Evolutionary conservation across 768 basidiomycete species (phyloP), one percentile per base, ranked within the genome.

Genomic region (Lepiota venenata): DNA sequence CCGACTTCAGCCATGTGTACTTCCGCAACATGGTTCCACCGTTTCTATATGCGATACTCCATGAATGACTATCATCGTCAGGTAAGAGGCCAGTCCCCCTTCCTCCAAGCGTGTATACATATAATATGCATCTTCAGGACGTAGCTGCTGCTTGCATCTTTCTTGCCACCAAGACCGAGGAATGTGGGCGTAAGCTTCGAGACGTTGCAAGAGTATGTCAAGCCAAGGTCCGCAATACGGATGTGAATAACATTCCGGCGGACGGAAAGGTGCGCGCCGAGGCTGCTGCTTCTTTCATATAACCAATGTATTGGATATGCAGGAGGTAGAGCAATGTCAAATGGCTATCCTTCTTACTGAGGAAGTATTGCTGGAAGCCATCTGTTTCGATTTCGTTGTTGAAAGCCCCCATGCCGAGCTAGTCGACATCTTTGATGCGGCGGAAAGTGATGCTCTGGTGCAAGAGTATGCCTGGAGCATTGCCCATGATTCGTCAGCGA

Each of bases 121-220:
- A 50, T 50, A 39, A 55, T 35, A 58, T 25, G 52, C 57, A 45
- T 48, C 45, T 46, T 52, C 58, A 93, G 91, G 85, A 91, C 60
- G 85, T 91, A 39, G 91, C 92, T 25, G 91, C 88, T 11, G 78
- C 91, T 3, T 93, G 90, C 66, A 83, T 93, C 56, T 93, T 93
- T 63, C 78, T 93, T 55, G 88, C 91, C 0, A 91, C 91, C n/a
- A 93, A 93, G 68, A 93, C 90, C 1, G 91, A 93, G 66, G 91
- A 93, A 69, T 92, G 88, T 60, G 88, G 88, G 32, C 76, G 91
- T 48, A 93, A 93, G 64, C 78, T 93, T 12, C 78, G 87, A n/a
- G 91, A 93, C 62, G 88, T 93, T 21, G 88, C 91, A 8, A 79
- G 80, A 58, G 80, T 93, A 9, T 85, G 80, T 60, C 81, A 83